phyloP scores from a whole-genome alignment of 1,139 yeast species.

The Taphrina sp. region DNA sequence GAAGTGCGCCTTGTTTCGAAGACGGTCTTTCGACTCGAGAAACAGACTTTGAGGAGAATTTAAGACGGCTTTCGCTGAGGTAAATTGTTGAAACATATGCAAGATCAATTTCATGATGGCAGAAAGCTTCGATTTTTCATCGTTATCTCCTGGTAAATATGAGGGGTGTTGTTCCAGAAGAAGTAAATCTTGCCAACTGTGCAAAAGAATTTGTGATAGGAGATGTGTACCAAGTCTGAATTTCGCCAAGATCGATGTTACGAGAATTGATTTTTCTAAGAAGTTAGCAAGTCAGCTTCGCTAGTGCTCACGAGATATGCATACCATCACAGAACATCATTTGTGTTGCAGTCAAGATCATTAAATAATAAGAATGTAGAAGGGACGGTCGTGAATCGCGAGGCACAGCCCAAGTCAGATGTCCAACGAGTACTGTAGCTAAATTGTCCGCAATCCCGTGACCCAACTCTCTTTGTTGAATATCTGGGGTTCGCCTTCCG shows the following conservation, averaged over 20 bases:
- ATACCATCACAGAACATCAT: slow-evolving; percentile 36
- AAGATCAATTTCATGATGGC: slow-evolving; percentile 38
- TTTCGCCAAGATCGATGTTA: slow-evolving; percentile 25
- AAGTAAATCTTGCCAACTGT: not conserved
- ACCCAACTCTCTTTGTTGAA: slow-evolving; percentile 40
- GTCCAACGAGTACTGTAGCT: slow-evolving; percentile 41
- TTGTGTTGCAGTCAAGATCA: slow-evolving; percentile 35
- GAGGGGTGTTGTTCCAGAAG: not conserved
- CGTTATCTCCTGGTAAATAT: not conserved
- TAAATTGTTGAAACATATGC: slow-evolving; percentile 37
- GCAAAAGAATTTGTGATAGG: not conserved
- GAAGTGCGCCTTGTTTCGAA: slow-evolving; percentile 41
- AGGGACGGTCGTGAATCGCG: not conserved
- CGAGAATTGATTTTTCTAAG: too few relatives aligned
- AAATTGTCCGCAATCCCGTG: slow-evolving; percentile 42
- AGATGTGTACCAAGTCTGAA: slow-evolving; percentile 13
- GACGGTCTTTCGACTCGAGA: slow-evolving; percentile 40
- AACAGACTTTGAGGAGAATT: slow-evolving; percentile 39
- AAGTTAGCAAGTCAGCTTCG: too few relatives aligned
- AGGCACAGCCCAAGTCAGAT: slow-evolving; percentile 36
- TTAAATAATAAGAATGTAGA: slow-evolving; percentile 35
- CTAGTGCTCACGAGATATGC: too few relatives aligned
- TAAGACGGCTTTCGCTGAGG: slow-evolving; percentile 37
- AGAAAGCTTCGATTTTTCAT: slow-evolving; percentile 32
- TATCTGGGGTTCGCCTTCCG: slow-evolving; percentile 40